phyloP scores from a whole-genome alignment of 768 basidiomycete species.

The Leccinum longicurvipes region DNA sequence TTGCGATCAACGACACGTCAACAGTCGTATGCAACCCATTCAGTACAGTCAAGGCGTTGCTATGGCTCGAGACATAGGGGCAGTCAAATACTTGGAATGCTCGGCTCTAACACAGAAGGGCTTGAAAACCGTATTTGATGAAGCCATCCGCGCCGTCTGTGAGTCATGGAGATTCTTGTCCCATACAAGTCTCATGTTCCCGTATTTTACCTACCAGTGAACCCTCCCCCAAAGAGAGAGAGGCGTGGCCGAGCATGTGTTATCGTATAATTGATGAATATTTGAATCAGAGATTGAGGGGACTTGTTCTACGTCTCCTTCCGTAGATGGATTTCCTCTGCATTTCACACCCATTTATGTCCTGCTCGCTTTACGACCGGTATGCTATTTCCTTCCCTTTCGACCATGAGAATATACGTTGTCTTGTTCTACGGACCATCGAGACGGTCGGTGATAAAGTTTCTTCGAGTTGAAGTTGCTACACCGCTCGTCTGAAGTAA shows the following conservation, averaged over 20 bases:
- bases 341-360: slow-evolving; percentile 68
- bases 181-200: slow-evolving; percentile 10
- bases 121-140: slow-evolving; percentile 98
- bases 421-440: slow-evolving; percentile 26
- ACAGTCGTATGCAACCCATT: slow-evolving; percentile 91
- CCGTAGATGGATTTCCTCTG: slow-evolving; percentile 34
- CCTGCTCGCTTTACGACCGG: slow-evolving; percentile 63
- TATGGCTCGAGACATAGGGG: slow-evolving; percentile 92
- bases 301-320: slow-evolving; percentile 20
- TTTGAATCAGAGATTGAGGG: slow-evolving; percentile 18
- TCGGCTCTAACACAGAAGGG: slow-evolving; percentile 98
- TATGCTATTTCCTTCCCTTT: slow-evolving; percentile 39
- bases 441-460: not conserved
- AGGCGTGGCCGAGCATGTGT: slow-evolving; percentile 55
- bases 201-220: slow-evolving; percentile 46
- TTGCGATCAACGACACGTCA: slow-evolving; percentile 6
- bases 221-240: slow-evolving; percentile 66
- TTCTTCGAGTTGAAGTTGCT: not conserved
- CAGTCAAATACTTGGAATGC: slow-evolving; percentile 95
- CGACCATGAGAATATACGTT: slow-evolving; percentile 38
- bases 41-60: slow-evolving; percentile 86
- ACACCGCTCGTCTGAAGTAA: not conserved
- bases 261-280: slow-evolving; percentile 54
- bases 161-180: slow-evolving; percentile 37
- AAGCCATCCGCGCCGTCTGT: slow-evolving; percentile 96